Percentiles rank a stretch among this genome's conserved stretches.
phyloP scores from a whole-genome alignment of 192 early-diverging fungal genomes.

The Dimargaris cristalligena region DNA sequence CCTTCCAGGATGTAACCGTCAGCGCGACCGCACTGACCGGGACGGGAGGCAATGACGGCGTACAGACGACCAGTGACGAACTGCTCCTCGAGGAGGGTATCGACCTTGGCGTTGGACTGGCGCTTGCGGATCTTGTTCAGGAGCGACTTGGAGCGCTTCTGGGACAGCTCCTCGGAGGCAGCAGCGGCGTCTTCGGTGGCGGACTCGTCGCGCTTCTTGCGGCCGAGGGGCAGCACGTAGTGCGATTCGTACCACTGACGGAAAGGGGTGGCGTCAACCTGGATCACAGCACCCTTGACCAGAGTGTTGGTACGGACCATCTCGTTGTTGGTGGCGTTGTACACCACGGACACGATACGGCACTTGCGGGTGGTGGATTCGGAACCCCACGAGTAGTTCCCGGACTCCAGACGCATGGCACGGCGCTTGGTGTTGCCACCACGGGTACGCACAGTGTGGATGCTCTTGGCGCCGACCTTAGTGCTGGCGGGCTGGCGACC shows the following conservation, averaged over 20 bases:
- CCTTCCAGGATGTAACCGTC: constrained; percentile 99
- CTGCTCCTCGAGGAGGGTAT: constrained; percentile 78
- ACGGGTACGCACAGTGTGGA: constrained; percentile 90
- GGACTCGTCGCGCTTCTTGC: constrained; percentile 38
- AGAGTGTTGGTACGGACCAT: constrained; percentile 99
- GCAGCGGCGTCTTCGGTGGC: constrained; percentile 29
- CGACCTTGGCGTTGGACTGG: constrained; percentile 70
- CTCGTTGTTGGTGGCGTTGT: constrained; percentile 99
- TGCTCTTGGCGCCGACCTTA: constrained; percentile 91
- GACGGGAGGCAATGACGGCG: constrained; percentile 86
- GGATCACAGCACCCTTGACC: constrained; percentile 93
- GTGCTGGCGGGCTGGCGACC: constrained; percentile 97
- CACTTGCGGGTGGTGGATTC: constrained; percentile 90
- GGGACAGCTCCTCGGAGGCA: constrained; percentile 40
- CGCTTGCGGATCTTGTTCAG: constrained; percentile 73
- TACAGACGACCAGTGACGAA: constrained; percentile 86
- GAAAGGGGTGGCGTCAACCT: constrained; percentile 98
- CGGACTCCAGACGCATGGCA: constrained; percentile 89
- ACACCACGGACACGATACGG: constrained; percentile 86
- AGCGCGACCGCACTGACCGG: constrained; percentile 91
- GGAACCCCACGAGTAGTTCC: constrained; percentile 97
- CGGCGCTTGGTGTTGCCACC: constrained; percentile 98
- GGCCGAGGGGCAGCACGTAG: constrained; percentile 81
- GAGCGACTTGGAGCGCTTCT: constrained; percentile 82
- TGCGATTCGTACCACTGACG: constrained; percentile 98